phyloP scores from a whole-genome alignment of 2,329 filamentous ascomycete species.

The Exophiala viscosa region DNA sequence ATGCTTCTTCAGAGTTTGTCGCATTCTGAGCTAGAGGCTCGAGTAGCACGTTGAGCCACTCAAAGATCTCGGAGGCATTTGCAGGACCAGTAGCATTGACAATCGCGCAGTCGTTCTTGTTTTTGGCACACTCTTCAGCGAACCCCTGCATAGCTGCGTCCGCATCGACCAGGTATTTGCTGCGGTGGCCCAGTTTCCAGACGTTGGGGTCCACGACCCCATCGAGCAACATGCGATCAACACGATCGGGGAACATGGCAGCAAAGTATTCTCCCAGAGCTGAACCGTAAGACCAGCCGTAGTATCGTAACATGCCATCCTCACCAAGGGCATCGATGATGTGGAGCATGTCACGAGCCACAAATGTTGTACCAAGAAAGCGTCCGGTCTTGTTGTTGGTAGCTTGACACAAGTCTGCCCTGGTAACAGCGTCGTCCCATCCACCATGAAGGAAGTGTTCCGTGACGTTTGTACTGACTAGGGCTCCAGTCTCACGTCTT shows the following conservation, averaged over 20 bases:
- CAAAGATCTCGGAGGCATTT: conserved; percentile 3
- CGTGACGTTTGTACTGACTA: conserved; percentile 13
- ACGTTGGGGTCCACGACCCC: conserved; percentile 7
- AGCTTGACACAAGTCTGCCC: conserved; percentile 7
- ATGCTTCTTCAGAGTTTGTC: neutral
- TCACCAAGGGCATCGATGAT: conserved; percentile 44
- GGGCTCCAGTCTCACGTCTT: neutral
- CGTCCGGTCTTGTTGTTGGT: conserved; percentile 2
- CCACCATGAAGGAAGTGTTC: conserved; percentile 9
- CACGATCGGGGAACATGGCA: conserved; percentile 39
- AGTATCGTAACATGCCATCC: conserved; percentile 37
- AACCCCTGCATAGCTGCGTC: conserved; percentile 7
- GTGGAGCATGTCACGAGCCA: conserved; percentile 44
- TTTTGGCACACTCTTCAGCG: conserved; percentile 3
- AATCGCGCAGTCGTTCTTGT: conserved; percentile 2
- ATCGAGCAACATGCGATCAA: conserved; percentile 38
- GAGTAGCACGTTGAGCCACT: conserved; percentile 3
- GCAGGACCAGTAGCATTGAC: neutral
- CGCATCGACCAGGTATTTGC: conserved; percentile 1
- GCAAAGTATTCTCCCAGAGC: conserved; percentile 33
- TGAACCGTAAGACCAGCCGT: conserved; percentile 32
- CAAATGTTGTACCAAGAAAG: conserved; percentile 40
- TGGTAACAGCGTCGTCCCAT: conserved; percentile 15
- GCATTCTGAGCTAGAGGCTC: conserved; percentile 1
- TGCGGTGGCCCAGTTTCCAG: conserved; percentile 3